These are phyloP conservation scores for Hortaea werneckii DNA, from an alignment of 2,329 filamentous ascomycete species.

Conservation along the genomic window DNA sequence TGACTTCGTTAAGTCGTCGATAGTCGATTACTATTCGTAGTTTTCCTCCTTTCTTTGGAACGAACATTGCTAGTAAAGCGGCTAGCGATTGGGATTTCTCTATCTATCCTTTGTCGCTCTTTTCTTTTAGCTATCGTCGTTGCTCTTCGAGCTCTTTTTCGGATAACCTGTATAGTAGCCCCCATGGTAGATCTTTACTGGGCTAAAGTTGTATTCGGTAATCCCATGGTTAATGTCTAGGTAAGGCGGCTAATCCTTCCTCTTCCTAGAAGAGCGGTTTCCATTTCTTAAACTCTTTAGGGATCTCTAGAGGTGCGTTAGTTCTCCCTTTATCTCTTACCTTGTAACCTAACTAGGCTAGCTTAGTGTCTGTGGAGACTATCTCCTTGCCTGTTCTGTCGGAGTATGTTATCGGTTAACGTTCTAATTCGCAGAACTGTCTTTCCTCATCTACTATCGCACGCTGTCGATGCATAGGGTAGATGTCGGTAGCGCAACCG, in stretches of 20 bases:
- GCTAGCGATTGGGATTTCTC: conserved; percentile 2
- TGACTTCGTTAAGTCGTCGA: conserved; percentile 17
- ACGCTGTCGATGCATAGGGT: conserved; percentile 3
- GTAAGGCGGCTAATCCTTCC: conserved; percentile 4
- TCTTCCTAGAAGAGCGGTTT: conserved; percentile 11
- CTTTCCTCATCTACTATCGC: conserved; percentile 7
- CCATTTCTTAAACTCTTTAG: conserved; percentile 9
- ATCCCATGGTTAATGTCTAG: conserved; percentile 9
- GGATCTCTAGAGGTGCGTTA: background rate
- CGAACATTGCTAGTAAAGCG: conserved; percentile 12
- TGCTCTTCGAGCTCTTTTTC: conserved; percentile 5
- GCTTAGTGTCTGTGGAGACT: background rate
- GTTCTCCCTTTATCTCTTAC: background rate
- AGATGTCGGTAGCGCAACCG: conserved; percentile 3
- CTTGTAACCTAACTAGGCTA: background rate
- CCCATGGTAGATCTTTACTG: conserved; percentile 6
- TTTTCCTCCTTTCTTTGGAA: conserved; percentile 14
- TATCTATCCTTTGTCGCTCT: conserved; percentile 5
- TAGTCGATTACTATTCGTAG: conserved; percentile 18
- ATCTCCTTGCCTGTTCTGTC: background rate
- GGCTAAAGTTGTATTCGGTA: conserved; percentile 6
- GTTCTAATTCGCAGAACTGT: conserved; percentile 2
- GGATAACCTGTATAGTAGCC: conserved; percentile 6
- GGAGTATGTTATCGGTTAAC: background rate
- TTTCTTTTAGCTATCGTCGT: conserved; percentile 4